A percentile compares a stretch with the other conserved stretches of the same genome.
These are phyloP conservation scores for Bullera alba DNA, from an alignment of 768 basidiomycete genomes.

Conservation along the genomic window DNA sequence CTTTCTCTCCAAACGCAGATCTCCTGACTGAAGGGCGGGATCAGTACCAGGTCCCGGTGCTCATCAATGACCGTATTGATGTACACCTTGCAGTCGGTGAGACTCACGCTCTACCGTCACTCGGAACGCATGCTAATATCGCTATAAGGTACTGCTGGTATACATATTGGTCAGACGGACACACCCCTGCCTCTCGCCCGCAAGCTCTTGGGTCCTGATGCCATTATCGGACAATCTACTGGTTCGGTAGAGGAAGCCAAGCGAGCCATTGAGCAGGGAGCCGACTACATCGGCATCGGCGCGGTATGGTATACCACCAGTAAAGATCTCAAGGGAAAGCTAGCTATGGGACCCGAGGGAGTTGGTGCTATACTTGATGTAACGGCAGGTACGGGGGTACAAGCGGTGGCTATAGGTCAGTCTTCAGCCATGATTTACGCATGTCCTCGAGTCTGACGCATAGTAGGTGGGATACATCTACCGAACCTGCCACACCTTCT, in stretches of 20 bases:
- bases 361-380: constrained; percentile 61
- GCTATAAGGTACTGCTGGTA: constrained; percentile 52
- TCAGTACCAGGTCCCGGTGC: constrained; percentile 65
- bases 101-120: constrained; percentile 1
- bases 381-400: constrained; percentile 59
- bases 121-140: neutral
- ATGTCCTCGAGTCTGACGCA: neutral
- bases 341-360: constrained; percentile 64
- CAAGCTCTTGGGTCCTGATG: constrained; percentile 58
- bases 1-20: neutral
- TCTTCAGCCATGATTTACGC: neutral
- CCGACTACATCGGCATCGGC: constrained; percentile 83
- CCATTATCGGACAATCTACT: constrained; percentile 76
- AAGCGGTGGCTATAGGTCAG: constrained; percentile 79
- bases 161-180: constrained; percentile 85
- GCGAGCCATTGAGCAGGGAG: constrained; percentile 58
- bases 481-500: constrained; percentile 68
- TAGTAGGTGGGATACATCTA: constrained; percentile 74
- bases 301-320: constrained; percentile 74
- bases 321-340: constrained; percentile 58
- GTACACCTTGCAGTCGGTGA: constrained; percentile 71
- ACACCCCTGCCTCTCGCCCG: constrained; percentile 65
- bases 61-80: constrained; percentile 66
- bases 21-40: neutral
- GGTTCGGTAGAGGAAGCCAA: constrained; percentile 61